Base-by-base conservation (phyloP, 768 basidiomycete species). In the Baorangia bicolor region DNA sequence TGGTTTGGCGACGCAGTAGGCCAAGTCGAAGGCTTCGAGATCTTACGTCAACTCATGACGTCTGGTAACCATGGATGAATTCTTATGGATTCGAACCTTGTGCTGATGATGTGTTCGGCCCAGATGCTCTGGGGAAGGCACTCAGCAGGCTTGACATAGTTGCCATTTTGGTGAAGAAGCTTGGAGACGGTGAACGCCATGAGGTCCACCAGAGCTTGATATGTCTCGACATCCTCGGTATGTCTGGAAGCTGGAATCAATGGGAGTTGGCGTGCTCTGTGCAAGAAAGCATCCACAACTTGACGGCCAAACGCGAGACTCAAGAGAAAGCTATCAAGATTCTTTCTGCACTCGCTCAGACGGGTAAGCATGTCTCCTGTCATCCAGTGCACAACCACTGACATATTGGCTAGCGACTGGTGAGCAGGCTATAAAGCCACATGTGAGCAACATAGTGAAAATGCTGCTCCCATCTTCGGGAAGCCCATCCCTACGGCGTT, bases 1-100 rank as follows among this genome's bases (percentile, higher is more conserved):
- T 59, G 58, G 51, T 57, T 59, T 41, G 58, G 57, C 8, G 55
- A 57, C n/a, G 55, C 56, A 18, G 12, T 60, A 1, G 59, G 59
- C 16, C 51, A 30, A 27, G 43, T 60, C 3, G 56, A 57, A 2
- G n/a, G n/a, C n/a, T n/a, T n/a, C n/a, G n/a, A n/a, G n/a, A n/a
- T n/a, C n/a, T n/a, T n/a, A n/a, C n/a, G 25, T 10, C 23, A 12
- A 8, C 56, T 60, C 12, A 42, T 57, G 48, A n/a, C 10, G 3
- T 41, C 27, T 9, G 55, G 59, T 60, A 42, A 46, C 11, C 2
- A 27, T 25, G 8, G 10, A 16, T 16, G 11, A 8, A 28, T 11
- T 30, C 18, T 38, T 20, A 18, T 18, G 28, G 30, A 31, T 10
- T 13, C 5, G 4, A 28, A 25, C 25, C 12, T 16, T 37, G 16